Base-by-base conservation (phyloP, 164 flowering plant species). In the Platanus orientalis region DNA sequence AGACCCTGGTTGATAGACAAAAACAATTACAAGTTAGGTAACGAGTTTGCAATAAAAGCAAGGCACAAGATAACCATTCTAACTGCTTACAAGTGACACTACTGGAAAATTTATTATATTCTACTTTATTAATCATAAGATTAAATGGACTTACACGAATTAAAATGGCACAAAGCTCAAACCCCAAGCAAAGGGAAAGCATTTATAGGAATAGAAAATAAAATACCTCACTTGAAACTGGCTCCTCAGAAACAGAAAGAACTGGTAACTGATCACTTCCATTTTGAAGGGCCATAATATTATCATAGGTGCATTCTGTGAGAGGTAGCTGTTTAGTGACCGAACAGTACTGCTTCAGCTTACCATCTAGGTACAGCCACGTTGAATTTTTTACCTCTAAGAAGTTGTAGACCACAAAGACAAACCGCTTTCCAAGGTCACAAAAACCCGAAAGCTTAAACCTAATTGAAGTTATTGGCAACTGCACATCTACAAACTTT, bases 401-500 rank as follows among this genome's bases (percentile, higher is more conserved):
- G 68, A 83, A 87, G 69, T 67, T 82, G 75, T 75, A 84, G 63
- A 82, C 78, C 20, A 83, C 75, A 79, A 88, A 88, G 13, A 78
- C 83, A 44, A 87, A 66, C 71, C 78, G 86, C 80, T 78, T 88
- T 45, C 69, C 73, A 69, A 61, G 60, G 71, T 70, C 75, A 24
- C 66, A 75, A 51, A 71, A 63, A 63, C 76, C 71, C 4, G 85
- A 82, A 49, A 92, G 64, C 63, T 73, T 80, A 61, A 88, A 80
- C 64, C 85, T 78, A 52, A 92, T 75, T 27, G 98, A 87, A 32
- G 94, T 87, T 39, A 79, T n/a, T n/a, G 99, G 98, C 57, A 81
- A 61, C 63, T 83, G 81, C 60, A 62, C 68, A 60, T 78, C 81
- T 27, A 69, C 72, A 75, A 59, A 67, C 76, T 67, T 72, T 53